Conservation (phyloP, 2,329 filamentous ascomycete species). For the Hysterium pulicare region DNA sequence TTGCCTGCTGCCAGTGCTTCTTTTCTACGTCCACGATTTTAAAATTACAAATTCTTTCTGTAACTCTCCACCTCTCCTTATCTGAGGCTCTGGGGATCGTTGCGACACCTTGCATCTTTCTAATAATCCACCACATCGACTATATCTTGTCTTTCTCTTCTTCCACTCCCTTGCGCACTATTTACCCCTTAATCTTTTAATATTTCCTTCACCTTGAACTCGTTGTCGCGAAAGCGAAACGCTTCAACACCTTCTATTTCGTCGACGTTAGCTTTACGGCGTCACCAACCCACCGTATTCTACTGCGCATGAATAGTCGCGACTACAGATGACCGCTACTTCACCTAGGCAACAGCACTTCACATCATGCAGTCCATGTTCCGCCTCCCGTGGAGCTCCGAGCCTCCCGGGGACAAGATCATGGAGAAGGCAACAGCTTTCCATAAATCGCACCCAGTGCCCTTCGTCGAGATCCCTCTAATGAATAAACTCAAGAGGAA, state of each 20-base stretch:
- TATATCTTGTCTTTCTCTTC: conserved; percentile 27
- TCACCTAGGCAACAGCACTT: conserved; percentile 32
- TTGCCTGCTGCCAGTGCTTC: conserved; percentile 19
- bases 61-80: conserved; percentile 1
- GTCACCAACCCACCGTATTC: conserved; percentile 21
- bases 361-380: conserved; percentile 51
- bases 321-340: conserved; percentile 39
- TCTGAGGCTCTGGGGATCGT: conserved; percentile 26
- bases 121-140: conserved; percentile 30
- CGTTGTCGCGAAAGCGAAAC: conserved; percentile 10
- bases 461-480: conserved; percentile 46
- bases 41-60: conserved; percentile 14
- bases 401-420: conserved; percentile 42
- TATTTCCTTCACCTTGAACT: conserved; percentile 11
- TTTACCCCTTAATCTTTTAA: conserved; percentile 32
- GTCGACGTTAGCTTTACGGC: conserved; percentile 29
- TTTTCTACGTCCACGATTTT: conserved; percentile 22
- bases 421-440: conserved; percentile 39
- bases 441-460: conserved; percentile 42
- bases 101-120: conserved; percentile 25
- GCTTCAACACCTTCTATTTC: conserved; percentile 19
- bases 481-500: conserved; percentile 59
- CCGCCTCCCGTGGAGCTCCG: conserved; percentile 48
- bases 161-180: conserved; percentile 30
- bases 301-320: conserved; percentile 29